Evolutionary conservation across 139 green algal genomes (phyloP).

Genomic region (Chlamydomonas sp.): DNA sequence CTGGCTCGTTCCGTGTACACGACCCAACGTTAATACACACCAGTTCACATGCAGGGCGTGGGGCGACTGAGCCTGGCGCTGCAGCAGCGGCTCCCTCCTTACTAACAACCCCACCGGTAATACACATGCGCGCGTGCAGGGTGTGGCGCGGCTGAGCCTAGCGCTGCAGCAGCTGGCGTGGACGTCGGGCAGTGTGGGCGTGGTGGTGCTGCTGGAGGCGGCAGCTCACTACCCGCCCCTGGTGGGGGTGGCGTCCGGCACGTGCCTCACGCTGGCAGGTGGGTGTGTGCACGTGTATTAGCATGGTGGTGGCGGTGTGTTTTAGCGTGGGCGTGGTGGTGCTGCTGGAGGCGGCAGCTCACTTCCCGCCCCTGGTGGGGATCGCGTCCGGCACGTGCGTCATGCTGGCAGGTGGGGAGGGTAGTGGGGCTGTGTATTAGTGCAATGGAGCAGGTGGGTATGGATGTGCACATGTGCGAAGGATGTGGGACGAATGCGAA

Average conservation of each 20-base stretch:
- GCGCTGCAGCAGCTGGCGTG: constrained; percentile 29
- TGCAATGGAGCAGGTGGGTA: no score
- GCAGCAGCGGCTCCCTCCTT: no score
- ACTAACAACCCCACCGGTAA: no score
- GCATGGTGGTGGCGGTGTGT: no score
- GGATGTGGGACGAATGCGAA: no score
- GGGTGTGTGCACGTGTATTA: no score
- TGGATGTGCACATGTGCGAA: background rate
- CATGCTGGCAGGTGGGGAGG: background rate
- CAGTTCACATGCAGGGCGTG: no score
- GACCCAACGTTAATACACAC: no score
- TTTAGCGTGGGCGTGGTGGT: constrained; percentile 33
- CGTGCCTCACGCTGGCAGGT: constrained; percentile 6
- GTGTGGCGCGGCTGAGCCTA: constrained; percentile 20
- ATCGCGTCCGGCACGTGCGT: background rate
- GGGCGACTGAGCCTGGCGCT: no score
- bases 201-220: constrained; percentile 31
- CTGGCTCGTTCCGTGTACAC: no score
- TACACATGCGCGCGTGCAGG: background rate
- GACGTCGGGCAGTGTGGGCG: constrained; percentile 26
- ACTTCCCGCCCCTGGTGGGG: constrained; percentile 5
- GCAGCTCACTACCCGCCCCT: constrained; percentile 7
- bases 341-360: constrained; percentile 4
- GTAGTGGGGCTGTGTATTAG: no score
- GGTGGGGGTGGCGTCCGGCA: background rate